Evolutionary conservation across 176 grass and related monocot species (phyloP), one percentile per base, ranked within the genome.

Genomic region (Bromus sterilis): DNA sequence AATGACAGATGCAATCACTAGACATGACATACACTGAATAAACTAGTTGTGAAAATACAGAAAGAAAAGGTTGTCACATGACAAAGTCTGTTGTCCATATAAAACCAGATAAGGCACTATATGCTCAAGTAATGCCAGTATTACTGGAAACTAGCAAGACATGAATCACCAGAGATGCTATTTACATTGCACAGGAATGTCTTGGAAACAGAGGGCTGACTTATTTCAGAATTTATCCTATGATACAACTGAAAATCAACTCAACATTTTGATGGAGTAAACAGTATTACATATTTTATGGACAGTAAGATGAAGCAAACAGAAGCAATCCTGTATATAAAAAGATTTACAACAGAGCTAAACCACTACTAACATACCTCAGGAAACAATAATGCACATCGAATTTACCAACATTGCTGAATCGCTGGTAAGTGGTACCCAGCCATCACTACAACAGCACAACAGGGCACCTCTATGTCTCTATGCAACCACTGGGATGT

Each of bases 211-310:
- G 53, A 61, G 68, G 3, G 13, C 76, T 67, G 24, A 67, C 11
- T 36, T 89, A 6, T 74, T 81, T 71, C 56, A 25, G 31, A n/a
- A 56, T 64, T 85, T 65, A 77, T 72, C 81, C 43, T 78, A 82
- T 85, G 43, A 26, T 74, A 66, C 74, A 79, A 75, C 69, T 33
- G 67, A 55, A 44, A 37, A 89, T 26, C 28, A 78, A 40, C 74
- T 78, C 40, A 73, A 36, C 21, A 5, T 37, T 71, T 32, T 37
- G 24, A 48, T 34, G 28, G 28, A 32, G 67, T 40, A 15, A 66
- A 78, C 46, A 78, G 78, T 82, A 66, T 78, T 31, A 74, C 88
- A 78, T 48, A 29, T 56, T 78, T 77, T 90, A 90, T 78, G 57
- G 57, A 86, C 79, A 82, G 56, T 74, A 72, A 72, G 81, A 77